These are phyloP conservation scores for Colletotrichum sp. DNA, from an alignment of 2,329 filamentous ascomycete genomes.

Conservation along the genomic window DNA sequence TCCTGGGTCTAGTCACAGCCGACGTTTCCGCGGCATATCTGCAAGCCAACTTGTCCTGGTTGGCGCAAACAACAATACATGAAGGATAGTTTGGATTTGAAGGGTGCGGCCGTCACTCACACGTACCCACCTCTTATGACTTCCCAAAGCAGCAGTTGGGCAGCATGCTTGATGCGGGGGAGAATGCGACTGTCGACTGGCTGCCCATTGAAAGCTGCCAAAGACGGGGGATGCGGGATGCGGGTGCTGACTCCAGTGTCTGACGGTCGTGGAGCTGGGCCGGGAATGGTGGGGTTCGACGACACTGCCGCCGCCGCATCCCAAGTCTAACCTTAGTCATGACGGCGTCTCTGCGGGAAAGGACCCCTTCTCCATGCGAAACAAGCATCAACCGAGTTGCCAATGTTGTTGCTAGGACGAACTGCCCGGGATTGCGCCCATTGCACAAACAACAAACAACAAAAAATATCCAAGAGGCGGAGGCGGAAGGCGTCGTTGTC, in stretches of 20 bases:
- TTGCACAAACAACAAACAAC: not conserved
- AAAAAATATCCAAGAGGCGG: not conserved
- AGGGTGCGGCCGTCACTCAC: not conserved
- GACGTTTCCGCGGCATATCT: not conserved
- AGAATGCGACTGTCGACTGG: not conserved
- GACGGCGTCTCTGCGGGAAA: not conserved
- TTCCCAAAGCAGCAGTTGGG: not conserved
- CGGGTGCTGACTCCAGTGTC: not conserved
- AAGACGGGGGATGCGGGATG: not conserved
- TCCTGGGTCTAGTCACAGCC: not conserved
- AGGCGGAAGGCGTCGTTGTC: not conserved
- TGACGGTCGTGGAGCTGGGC: not conserved
- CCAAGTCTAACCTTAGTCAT: not conserved
- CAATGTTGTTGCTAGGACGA: not conserved
- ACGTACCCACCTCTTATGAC: not conserved
- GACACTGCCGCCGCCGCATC: not conserved
- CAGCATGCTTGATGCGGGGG: slow-evolving; percentile 1
- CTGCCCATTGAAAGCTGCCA: not conserved
- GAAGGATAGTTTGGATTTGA: not conserved
- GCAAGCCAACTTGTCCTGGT: not conserved
- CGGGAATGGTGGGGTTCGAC: not conserved
- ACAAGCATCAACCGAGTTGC: not conserved
- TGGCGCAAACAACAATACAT: not conserved
- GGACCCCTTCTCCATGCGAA: not conserved
- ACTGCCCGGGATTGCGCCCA: not conserved